Base-by-base conservation (phyloP, 257 asterid species). In the Gentiana dahurica region DNA sequence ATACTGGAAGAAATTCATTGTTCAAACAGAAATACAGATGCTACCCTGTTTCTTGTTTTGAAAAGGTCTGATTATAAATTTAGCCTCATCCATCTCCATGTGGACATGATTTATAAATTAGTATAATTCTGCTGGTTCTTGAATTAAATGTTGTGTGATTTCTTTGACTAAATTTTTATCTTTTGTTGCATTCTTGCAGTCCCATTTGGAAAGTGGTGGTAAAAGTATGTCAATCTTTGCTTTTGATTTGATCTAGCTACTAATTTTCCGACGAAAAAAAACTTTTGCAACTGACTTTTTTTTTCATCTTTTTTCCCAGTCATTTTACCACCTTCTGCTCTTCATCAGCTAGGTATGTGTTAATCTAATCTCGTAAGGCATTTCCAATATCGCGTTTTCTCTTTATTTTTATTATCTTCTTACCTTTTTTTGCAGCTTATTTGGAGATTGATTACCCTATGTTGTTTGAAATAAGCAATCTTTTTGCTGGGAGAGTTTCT, bases 321-420 rank as follows among this genome's bases (percentile, higher is more conserved):
- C 38, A 62, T 67, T 50, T 62, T 72, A 73, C 77, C 77, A 54
- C 73, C 77, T 12, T 72, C 77, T 53, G 77, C 77, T 43, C 77
- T 72, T 49, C 64, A 72, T 63, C 73, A 64, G 47, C 73, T 72
- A 53, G 73, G 73, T 71, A 59, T 50, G 71, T 61, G 51, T 47
- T 36, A 41, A 34, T 15, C 34, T 9, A 6, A 12, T 43, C 33
- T 32, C 32, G 37, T 61, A 9, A 8, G 43, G 2, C 8, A 8
- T 38, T 24, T 24, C 24, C 0, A 24, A 24, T 24, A 24, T 24
- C 24, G 24, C 24, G 24, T 24, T 24, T 24, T 24, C 24, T 24
- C 24, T 24, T 24, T 47, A 9, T 7, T 10, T 4, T 12, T 33
- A 3, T 37, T 9, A 35, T 47, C 41, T 45, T 39, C 15, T 46